These are phyloP conservation scores for Scedosporium dehoogii DNA, from an alignment of 2,329 filamentous ascomycete species.

Conservation along the genomic window DNA sequence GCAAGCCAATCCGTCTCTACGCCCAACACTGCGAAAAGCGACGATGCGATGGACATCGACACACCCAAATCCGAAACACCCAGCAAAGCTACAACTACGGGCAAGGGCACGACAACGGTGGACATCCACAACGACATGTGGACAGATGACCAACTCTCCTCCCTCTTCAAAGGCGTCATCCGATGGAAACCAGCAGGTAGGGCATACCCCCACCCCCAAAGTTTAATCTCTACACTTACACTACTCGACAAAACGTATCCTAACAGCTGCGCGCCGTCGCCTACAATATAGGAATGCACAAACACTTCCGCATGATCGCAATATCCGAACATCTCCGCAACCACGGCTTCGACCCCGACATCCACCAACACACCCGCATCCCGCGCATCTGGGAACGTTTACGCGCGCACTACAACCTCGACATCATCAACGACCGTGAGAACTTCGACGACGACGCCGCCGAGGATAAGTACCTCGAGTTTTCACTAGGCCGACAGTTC, in stretches of 20 bases:
- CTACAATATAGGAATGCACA: constrained; percentile 62
- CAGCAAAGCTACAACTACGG: background rate
- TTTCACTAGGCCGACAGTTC: constrained; percentile 40
- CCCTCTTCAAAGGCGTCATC: constrained; percentile 86
- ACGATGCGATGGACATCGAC: constrained; percentile 52
- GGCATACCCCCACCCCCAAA: constrained; percentile 9
- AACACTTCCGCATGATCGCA: constrained; percentile 84
- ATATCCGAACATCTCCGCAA: constrained; percentile 72
- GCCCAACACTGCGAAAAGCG: constrained; percentile 41
- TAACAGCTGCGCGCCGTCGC: background rate
- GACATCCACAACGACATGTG: constrained; percentile 33
- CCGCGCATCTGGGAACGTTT: constrained; percentile 90
- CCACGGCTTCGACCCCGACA: constrained; percentile 65
- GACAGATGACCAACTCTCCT: constrained; percentile 93
- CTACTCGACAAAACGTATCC: background rate
- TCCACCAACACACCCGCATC: constrained; percentile 72
- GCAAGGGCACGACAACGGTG: background rate
- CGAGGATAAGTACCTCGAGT: constrained; percentile 54
- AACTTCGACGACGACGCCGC: constrained; percentile 49
- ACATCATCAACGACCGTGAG: constrained; percentile 77
- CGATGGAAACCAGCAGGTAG: constrained; percentile 91
- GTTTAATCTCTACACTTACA: background rate
- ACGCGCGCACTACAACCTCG: constrained; percentile 71
- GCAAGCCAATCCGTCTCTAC: constrained; percentile 43
- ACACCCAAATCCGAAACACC: constrained; percentile 26